These are phyloP conservation scores for Clonostachys sp. DNA, from an alignment of 2,329 filamentous ascomycete genomes.

Conservation along the genomic window DNA sequence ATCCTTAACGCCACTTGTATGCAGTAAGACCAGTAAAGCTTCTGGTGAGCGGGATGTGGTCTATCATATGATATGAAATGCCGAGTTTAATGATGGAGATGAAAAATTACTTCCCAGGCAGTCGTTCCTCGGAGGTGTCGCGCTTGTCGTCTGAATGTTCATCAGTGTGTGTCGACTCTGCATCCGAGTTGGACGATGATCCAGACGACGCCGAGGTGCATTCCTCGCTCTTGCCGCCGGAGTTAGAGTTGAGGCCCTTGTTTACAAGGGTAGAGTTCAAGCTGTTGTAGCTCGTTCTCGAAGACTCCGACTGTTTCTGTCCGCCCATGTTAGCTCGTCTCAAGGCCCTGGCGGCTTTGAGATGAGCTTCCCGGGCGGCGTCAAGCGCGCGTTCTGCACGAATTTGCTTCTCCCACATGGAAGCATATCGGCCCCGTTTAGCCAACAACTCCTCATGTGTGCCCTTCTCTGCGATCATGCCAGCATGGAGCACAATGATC, in stretches of 20 bases:
- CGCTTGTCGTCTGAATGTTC: slow-evolving; percentile 3
- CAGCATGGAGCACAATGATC: slow-evolving; percentile 73
- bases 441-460: slow-evolving; percentile 73
- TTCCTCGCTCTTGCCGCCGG: slow-evolving; percentile 15
- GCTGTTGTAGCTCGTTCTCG: slow-evolving; percentile 40
- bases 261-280: slow-evolving; percentile 36
- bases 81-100: no score
- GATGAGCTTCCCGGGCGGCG: slow-evolving; percentile 26
- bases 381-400: slow-evolving; percentile 62
- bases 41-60: background rate
- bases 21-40: background rate
- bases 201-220: slow-evolving; percentile 19
- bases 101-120: background rate
- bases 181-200: slow-evolving; percentile 22
- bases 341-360: slow-evolving; percentile 27
- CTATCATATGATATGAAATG: background rate
- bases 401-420: slow-evolving; percentile 89
- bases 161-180: slow-evolving; percentile 18
- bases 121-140: slow-evolving; percentile 15
- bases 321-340: slow-evolving; percentile 43
- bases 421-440: slow-evolving; percentile 68
- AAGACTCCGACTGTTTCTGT: slow-evolving; percentile 30
- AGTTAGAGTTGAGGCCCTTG: slow-evolving; percentile 5
- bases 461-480: slow-evolving; percentile 72
- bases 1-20: slow-evolving; percentile 2